A percentile compares a stretch with the other conserved stretches of the same genome.
phyloP scores from a whole-genome alignment of 352 stramenopile genomes.

The Globisporangium uncinulatum region DNA sequence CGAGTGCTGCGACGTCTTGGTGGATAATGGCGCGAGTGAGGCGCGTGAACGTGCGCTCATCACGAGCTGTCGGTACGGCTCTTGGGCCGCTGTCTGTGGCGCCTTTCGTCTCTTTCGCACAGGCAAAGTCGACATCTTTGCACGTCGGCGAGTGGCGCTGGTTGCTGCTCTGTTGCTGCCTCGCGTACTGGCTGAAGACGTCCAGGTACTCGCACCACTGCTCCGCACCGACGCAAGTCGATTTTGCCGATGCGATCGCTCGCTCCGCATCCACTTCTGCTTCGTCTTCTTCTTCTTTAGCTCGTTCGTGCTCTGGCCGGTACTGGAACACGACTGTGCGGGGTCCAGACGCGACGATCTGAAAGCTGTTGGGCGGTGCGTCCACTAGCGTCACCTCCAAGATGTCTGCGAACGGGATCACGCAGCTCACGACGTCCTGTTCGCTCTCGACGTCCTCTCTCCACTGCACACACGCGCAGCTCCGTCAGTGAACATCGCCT shows the following conservation, averaged over 20 bases:
- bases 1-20: constrained; percentile 15
- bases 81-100: background rate
- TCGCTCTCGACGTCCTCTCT: constrained; percentile 18
- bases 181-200: constrained; percentile 37
- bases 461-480: constrained; percentile 18
- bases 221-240: constrained; percentile 14
- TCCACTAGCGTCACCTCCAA: constrained; percentile 16
- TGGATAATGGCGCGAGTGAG: constrained; percentile 21
- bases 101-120: background rate
- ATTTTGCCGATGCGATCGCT: background rate
- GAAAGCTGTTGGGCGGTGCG: constrained; percentile 25
- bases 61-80: background rate
- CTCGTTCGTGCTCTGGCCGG: constrained; percentile 10
- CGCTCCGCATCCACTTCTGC: background rate
- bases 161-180: constrained; percentile 11
- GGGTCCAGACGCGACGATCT: constrained; percentile 24
- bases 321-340: constrained; percentile 46
- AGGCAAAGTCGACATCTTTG: background rate
- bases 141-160: constrained; percentile 8
- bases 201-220: constrained; percentile 51
- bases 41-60: constrained; percentile 14
- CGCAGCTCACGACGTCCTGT: constrained; percentile 7
- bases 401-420: constrained; percentile 32
- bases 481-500: background rate
- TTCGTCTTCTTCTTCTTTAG: background rate